Conservation (phyloP, 2,329 filamentous ascomycete species). For the Dryadomyces quercus-mongolicae region DNA sequence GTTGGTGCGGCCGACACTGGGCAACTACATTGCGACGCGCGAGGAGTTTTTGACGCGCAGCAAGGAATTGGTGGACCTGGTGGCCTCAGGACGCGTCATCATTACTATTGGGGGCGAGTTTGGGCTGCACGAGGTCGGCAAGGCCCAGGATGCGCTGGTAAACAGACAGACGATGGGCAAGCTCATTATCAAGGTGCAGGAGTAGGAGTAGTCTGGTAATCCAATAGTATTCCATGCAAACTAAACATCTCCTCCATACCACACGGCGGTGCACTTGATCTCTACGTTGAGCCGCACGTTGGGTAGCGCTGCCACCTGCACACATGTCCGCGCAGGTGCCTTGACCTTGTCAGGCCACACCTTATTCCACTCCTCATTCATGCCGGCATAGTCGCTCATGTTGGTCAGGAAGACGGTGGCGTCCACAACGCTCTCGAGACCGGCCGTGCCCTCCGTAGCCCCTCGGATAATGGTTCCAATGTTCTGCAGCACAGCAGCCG, state of each 20-base stretch:
- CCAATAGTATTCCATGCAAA: not conserved
- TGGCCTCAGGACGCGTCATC: slow-evolving; percentile 10
- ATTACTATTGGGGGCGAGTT: slow-evolving; percentile 10
- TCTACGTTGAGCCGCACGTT: slow-evolving; percentile 19
- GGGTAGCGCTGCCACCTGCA: slow-evolving; percentile 18
- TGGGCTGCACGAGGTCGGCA: slow-evolving; percentile 6
- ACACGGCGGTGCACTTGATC: slow-evolving; percentile 14
- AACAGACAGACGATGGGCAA: slow-evolving; percentile 12
- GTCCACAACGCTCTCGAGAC: slow-evolving; percentile 24
- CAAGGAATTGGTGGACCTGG: slow-evolving; percentile 12
- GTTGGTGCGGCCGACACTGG: slow-evolving; percentile 59
- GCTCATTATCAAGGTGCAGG: slow-evolving; percentile 7
- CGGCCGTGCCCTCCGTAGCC: slow-evolving; percentile 20
- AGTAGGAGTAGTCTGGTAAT: not conserved
- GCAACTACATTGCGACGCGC: slow-evolving; percentile 54
- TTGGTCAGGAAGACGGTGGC: slow-evolving; percentile 26
- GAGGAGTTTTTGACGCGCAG: slow-evolving; percentile 51
- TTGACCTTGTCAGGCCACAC: slow-evolving; percentile 21
- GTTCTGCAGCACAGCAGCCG: slow-evolving; percentile 22
- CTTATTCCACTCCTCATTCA: slow-evolving; percentile 33
- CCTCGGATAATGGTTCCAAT: slow-evolving; percentile 24
- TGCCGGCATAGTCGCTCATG: slow-evolving; percentile 28
- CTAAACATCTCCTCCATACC: not conserved
- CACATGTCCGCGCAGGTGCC: slow-evolving; percentile 22
- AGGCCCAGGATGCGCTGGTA: slow-evolving; percentile 14